These are phyloP conservation scores for Cydonia oblonga DNA, from an alignment of 331 rosid species.

Conservation along the genomic window DNA sequence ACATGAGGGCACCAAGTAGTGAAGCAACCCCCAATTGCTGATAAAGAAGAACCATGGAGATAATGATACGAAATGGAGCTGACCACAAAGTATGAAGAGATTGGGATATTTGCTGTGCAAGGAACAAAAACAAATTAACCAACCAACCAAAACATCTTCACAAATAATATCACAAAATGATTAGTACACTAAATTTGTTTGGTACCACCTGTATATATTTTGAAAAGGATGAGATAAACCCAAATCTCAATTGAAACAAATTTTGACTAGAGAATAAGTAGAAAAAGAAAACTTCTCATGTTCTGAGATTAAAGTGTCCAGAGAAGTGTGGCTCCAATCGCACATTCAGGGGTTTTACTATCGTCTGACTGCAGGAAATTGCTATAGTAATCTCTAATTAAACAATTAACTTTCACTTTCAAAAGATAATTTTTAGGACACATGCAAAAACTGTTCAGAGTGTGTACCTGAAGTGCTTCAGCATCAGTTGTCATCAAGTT, in stretches of 20 bases:
- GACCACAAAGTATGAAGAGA: slow-evolving; percentile 49
- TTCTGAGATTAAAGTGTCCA: neutral
- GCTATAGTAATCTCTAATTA: neutral
- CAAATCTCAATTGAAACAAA: neutral
- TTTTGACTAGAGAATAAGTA: neutral
- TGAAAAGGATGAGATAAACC: neutral
- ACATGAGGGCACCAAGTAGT: slow-evolving; percentile 35
- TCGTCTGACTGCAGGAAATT: neutral
- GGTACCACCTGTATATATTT: neutral
- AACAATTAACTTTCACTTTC: neutral
- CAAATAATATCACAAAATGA: neutral
- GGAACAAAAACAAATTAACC: slow-evolving; percentile 8
- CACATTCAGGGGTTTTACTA: neutral
- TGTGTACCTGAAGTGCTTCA: slow-evolving; percentile 73
- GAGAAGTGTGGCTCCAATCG: neutral
- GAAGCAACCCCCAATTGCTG: slow-evolving; percentile 38
- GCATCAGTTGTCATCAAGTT: slow-evolving; percentile 96
- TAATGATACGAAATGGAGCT: slow-evolving; percentile 38
- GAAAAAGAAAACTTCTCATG: neutral
- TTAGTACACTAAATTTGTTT: neutral
- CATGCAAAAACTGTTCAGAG: neutral
- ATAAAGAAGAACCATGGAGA: slow-evolving; percentile 40
- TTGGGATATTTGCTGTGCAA: slow-evolving; percentile 32
- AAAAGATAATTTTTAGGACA: neutral
- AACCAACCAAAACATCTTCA: neutral